Evolutionary conservation across 768 basidiomycete genomes (phyloP).

Genomic region (Boletus subparvulus): DNA sequence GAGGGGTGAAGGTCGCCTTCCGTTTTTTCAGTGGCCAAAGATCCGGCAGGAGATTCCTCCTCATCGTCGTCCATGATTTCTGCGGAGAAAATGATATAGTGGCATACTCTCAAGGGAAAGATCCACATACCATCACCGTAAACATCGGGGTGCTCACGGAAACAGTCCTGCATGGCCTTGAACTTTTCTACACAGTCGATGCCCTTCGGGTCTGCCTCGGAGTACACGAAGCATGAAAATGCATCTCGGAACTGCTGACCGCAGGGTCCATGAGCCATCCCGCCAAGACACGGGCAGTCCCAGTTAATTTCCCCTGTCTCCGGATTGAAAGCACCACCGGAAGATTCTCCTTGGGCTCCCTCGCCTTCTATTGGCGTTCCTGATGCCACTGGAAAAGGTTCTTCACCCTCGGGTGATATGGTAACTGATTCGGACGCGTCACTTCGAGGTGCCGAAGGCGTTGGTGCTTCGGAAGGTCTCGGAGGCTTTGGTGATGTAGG

Average conservation of each 20-base stretch:
- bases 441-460: slow-evolving; percentile 12
- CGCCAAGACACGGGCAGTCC: slow-evolving; percentile 98
- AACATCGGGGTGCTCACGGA: slow-evolving; percentile 92
- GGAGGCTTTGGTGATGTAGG: slow-evolving; percentile 2
- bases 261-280: slow-evolving; percentile 98
- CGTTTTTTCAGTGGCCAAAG: slow-evolving; percentile 1
- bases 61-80: slow-evolving; percentile 74
- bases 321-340: slow-evolving; percentile 80
- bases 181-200: slow-evolving; percentile 98
- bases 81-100: slow-evolving; percentile 24
- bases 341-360: slow-evolving; percentile 27
- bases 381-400: slow-evolving; percentile 7
- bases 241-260: slow-evolving; percentile 91
- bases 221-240: slow-evolving; percentile 95
- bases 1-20: slow-evolving; percentile 3
- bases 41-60: slow-evolving; percentile 34
- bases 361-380: slow-evolving; percentile 20
- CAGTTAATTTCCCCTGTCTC: slow-evolving; percentile 99
- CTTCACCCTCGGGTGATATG: slow-evolving; percentile 2
- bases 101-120: background rate
- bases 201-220: slow-evolving; percentile 94
- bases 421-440: slow-evolving; percentile 17
- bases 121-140: slow-evolving; percentile 81
- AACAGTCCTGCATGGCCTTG: slow-evolving; percentile 96
- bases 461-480: slow-evolving; percentile 19